Percentiles rank a stretch among this genome's conserved stretches.
phyloP scores from a whole-genome alignment of 2,329 filamentous ascomycete genomes.

The Botryotinia narcissicola region DNA sequence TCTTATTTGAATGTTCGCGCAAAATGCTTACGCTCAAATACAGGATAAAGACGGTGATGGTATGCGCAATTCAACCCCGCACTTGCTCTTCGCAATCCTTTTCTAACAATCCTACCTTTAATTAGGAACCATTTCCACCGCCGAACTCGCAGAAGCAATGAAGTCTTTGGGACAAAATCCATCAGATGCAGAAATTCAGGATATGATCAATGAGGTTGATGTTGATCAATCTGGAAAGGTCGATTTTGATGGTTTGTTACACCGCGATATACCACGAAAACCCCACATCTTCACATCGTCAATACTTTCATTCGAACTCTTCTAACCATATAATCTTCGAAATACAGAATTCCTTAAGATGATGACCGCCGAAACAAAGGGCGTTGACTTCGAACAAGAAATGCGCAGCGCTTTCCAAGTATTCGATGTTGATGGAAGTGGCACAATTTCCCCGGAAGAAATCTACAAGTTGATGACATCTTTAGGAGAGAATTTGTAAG shows the following conservation, averaged over 20 bases:
- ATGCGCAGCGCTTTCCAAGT: slow-evolving; percentile 65
- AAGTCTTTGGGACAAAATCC: slow-evolving; percentile 20
- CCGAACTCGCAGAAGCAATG: slow-evolving; percentile 20
- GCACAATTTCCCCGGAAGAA: slow-evolving; percentile 62
- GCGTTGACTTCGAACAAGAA: slow-evolving; percentile 61
- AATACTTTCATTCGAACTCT: background rate
- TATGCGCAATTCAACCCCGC: slow-evolving; percentile 19
- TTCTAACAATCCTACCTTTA: background rate
- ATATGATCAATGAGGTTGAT: slow-evolving; percentile 23
- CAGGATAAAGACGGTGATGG: slow-evolving; percentile 23
- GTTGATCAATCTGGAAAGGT: slow-evolving; percentile 22
- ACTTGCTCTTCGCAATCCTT: background rate
- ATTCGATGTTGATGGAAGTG: slow-evolving; percentile 64
- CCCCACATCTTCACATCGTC: slow-evolving; percentile 4
- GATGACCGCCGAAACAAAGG: slow-evolving; percentile 63
- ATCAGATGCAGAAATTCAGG: slow-evolving; percentile 21
- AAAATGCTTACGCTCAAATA: background rate
- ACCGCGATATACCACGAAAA: background rate
- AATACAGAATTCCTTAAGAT: slow-evolving; percentile 61
- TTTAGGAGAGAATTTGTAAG: slow-evolving; percentile 62
- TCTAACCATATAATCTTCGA: slow-evolving; percentile 5
- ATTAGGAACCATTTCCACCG: slow-evolving; percentile 16
- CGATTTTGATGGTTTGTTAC: slow-evolving; percentile 21
- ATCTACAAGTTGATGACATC: slow-evolving; percentile 62
- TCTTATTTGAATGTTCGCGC: background rate